These are phyloP conservation scores for Mrakia gelida DNA, from an alignment of 768 basidiomycete species.

Conservation along the genomic window DNA sequence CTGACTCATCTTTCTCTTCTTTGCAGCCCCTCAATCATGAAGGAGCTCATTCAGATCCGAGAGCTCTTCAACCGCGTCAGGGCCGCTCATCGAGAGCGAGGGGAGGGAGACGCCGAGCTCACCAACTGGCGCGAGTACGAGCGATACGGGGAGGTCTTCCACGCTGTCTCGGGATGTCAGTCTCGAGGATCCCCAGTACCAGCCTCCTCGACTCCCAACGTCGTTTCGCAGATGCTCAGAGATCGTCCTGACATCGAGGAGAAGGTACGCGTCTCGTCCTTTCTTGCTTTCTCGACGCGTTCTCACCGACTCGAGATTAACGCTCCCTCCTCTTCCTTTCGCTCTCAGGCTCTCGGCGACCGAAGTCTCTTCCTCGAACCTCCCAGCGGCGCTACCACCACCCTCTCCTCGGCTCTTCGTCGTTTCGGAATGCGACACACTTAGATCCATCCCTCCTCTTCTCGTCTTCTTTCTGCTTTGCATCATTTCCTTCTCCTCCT, in stretches of 20 bases:
- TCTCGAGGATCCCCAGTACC: constrained; percentile 2
- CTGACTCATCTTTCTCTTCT: background rate
- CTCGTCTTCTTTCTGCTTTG: background rate
- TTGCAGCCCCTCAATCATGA: constrained; percentile 21
- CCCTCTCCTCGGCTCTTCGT: background rate
- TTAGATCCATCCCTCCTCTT: background rate
- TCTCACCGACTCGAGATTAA: background rate
- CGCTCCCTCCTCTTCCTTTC: background rate
- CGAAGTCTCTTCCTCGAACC: constrained; percentile 18
- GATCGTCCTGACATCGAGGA: constrained; percentile 22
- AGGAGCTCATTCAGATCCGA: constrained; percentile 17
- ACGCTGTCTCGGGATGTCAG: constrained; percentile 1
- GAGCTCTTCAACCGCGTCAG: constrained; percentile 15
- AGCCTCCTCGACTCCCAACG: background rate
- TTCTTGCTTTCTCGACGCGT: background rate
- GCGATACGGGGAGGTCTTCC: constrained; percentile 13
- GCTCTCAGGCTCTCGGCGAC: background rate
- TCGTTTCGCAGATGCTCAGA: constrained; percentile 20
- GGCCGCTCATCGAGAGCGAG: background rate
- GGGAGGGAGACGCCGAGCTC: background rate
- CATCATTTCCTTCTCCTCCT: background rate
- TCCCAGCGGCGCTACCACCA: background rate
- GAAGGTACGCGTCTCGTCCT: constrained; percentile 8
- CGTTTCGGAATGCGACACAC: constrained; percentile 1
- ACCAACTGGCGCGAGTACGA: constrained; percentile 29